Percentiles rank a stretch among this genome's conserved stretches.
Conservation (phyloP, 495 filamentous ascomycete species). For the Polyplosphaeria fusca region DNA sequence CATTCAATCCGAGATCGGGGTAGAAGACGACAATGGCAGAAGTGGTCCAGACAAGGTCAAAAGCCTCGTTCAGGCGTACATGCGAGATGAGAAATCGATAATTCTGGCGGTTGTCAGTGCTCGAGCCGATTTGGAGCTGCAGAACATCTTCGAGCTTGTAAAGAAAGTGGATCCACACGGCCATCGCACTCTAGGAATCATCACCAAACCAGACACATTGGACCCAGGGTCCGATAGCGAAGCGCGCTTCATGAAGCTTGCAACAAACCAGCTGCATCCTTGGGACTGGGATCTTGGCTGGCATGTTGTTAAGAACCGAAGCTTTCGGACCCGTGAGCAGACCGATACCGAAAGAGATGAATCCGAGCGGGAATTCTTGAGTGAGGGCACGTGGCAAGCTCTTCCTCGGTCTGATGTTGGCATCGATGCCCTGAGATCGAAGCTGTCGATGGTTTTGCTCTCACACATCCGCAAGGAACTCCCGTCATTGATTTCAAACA, state of each 20-base stretch:
- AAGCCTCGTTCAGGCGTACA: conserved; percentile 29
- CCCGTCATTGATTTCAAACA: conserved; percentile 56
- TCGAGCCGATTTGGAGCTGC: conserved; percentile 35
- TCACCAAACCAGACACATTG: conserved; percentile 41
- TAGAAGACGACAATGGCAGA: conserved; percentile 25
- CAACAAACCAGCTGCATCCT: conserved; percentile 24
- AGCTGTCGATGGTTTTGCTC: conserved; percentile 57
- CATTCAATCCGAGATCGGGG: conserved; percentile 14
- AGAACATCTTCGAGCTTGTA: conserved; percentile 28
- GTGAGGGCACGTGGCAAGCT: conserved; percentile 47
- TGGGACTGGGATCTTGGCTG: conserved; percentile 33
- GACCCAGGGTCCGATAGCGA: conserved; percentile 33
- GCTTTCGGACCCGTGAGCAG: conserved; percentile 8
- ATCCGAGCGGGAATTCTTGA: conserved; percentile 46
- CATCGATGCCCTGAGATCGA: conserved; percentile 47
- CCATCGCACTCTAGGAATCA: conserved; percentile 37
- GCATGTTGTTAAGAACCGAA: conserved; percentile 38
- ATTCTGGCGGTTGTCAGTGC: conserved; percentile 38
- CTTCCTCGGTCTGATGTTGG: conserved; percentile 46
- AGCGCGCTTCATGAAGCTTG: conserved; percentile 24
- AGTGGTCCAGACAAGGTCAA: conserved; percentile 17
- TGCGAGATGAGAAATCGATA: conserved; percentile 31
- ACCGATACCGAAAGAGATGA: conserved; percentile 37
- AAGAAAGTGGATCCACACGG: conserved; percentile 30
- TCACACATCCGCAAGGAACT: conserved; percentile 56